Percentiles rank a stretch among this genome's conserved stretches.
Conservation (phyloP, 352 stramenopile species). For the Phytophthora cajani region DNA sequence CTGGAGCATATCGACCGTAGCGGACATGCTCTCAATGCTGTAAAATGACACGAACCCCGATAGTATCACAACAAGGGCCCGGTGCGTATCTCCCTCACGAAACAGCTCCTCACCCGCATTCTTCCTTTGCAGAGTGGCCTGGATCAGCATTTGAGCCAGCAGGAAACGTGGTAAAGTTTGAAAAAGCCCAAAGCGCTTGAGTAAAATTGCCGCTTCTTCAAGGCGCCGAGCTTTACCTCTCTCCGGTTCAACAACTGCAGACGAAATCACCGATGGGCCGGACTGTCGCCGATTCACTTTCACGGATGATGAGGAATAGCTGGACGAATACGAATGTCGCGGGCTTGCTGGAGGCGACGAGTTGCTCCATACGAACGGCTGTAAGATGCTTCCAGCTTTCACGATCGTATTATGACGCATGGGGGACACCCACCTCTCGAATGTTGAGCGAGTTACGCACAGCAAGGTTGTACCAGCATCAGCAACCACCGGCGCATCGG, state of each 20-base stretch:
- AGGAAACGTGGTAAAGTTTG: constrained; percentile 47
- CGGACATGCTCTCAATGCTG: constrained; percentile 64
- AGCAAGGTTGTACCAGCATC: constrained; percentile 49
- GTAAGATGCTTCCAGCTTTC: constrained; percentile 50
- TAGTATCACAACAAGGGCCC: constrained; percentile 52
- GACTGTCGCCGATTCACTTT: constrained; percentile 31
- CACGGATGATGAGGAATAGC: constrained; percentile 1
- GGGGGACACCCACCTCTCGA: constrained; percentile 57
- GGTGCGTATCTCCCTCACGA: constrained; percentile 49
- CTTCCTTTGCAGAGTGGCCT: constrained; percentile 42
- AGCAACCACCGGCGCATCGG: constrained; percentile 27
- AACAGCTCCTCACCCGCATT: constrained; percentile 60
- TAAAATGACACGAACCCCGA: constrained; percentile 67
- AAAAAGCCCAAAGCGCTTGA: constrained; percentile 54
- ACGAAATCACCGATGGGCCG: constrained; percentile 28
- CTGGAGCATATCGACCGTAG: constrained; percentile 69
- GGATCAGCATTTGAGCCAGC: constrained; percentile 43
- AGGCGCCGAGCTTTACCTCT: constrained; percentile 10
- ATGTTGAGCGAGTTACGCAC: constrained; percentile 36
- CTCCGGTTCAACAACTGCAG: not conserved
- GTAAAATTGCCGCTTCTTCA: constrained; percentile 41
- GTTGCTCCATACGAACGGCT: constrained; percentile 29
- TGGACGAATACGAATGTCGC: constrained; percentile 9
- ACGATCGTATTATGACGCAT: constrained; percentile 42
- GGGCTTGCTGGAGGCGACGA: constrained; percentile 13